A percentile compares a stretch with the other conserved stretches of the same genome.
Conservation (phyloP, 768 basidiomycete genomes). For the Panus rudis region DNA sequence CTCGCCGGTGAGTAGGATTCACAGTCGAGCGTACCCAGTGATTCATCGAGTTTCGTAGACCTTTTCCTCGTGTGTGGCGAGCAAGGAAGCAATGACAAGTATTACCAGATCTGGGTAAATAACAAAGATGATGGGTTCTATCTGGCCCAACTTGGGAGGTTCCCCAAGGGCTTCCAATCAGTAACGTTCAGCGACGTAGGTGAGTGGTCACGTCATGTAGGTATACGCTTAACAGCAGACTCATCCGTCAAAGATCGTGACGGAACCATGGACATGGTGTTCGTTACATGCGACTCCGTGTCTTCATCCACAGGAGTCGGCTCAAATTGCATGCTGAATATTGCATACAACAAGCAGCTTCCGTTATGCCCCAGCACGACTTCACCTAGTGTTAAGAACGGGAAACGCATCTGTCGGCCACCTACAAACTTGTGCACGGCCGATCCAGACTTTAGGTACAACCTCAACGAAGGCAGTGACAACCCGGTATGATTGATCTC, state of each 20-base stretch:
- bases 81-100: conserved; percentile 40
- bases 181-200: conserved; percentile 91
- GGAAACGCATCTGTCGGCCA: conserved; percentile 55
- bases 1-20: conserved; percentile 58
- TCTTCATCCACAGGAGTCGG: conserved; percentile 67
- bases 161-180: conserved; percentile 72
- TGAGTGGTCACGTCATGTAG: conserved; percentile 25
- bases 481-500: conserved; percentile 39
- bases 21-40: background rate
- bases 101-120: conserved; percentile 92
- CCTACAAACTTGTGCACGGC: conserved; percentile 77
- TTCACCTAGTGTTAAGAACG: conserved; percentile 41
- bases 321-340: conserved; percentile 73
- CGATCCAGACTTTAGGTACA: conserved; percentile 76
- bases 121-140: conserved; percentile 69
- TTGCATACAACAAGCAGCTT: conserved; percentile 90
- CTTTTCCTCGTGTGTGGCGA: conserved; percentile 84
- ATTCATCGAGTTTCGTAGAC: conserved; percentile 32
- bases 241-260: conserved; percentile 66
- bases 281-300: conserved; percentile 75
- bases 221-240: background rate
- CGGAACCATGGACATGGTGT: conserved; percentile 93
- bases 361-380: conserved; percentile 64
- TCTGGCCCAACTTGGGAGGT: conserved; percentile 54
- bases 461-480: conserved; percentile 42